These are phyloP conservation scores for Meyerozyma elateridarum DNA, from an alignment of 1,139 yeast species.

Conservation along the genomic window DNA sequence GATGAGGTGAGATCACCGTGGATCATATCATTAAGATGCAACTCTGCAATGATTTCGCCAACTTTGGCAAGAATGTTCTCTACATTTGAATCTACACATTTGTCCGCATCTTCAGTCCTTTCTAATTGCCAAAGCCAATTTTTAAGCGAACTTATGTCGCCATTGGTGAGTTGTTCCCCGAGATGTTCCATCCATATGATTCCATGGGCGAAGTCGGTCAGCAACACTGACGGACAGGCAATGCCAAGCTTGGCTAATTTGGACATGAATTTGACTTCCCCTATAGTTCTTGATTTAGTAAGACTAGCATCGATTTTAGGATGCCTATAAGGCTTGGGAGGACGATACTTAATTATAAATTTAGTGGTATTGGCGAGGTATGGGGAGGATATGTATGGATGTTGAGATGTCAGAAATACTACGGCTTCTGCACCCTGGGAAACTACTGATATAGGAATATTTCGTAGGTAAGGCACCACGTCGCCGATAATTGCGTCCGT, in stretches of 20 bases:
- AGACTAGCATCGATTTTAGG: slow-evolving; percentile 71
- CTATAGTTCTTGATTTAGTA: slow-evolving; percentile 74
- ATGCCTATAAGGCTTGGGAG: slow-evolving; percentile 85
- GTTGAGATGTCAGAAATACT: slow-evolving; percentile 59
- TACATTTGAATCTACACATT: slow-evolving; percentile 34
- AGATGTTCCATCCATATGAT: slow-evolving; percentile 85
- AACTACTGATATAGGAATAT: slow-evolving; percentile 48
- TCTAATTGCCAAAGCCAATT: slow-evolving; percentile 69
- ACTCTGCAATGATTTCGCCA: slow-evolving; percentile 64
- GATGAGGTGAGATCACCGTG: slow-evolving; percentile 97
- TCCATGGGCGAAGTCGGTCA: slow-evolving; percentile 74
- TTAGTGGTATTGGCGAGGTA: slow-evolving; percentile 20
- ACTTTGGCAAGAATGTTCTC: slow-evolving; percentile 42
- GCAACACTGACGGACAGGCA: slow-evolving; percentile 63
- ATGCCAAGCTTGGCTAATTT: slow-evolving; percentile 55
- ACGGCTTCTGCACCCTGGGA: slow-evolving; percentile 98
- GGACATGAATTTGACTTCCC: slow-evolving; percentile 77
- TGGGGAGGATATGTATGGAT: slow-evolving; percentile 58
- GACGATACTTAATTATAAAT: slow-evolving; percentile 75
- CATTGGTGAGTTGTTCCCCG: slow-evolving; percentile 45
- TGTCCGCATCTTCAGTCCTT: slow-evolving; percentile 16
- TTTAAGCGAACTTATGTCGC: slow-evolving; percentile 53
- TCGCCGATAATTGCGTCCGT: slow-evolving; percentile 36
- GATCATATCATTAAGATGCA: slow-evolving; percentile 75
- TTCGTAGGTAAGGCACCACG: slow-evolving; percentile 41